phyloP scores from a whole-genome alignment of 2,329 filamentous ascomycete genomes.

The Neofusicoccum cordaticola region DNA sequence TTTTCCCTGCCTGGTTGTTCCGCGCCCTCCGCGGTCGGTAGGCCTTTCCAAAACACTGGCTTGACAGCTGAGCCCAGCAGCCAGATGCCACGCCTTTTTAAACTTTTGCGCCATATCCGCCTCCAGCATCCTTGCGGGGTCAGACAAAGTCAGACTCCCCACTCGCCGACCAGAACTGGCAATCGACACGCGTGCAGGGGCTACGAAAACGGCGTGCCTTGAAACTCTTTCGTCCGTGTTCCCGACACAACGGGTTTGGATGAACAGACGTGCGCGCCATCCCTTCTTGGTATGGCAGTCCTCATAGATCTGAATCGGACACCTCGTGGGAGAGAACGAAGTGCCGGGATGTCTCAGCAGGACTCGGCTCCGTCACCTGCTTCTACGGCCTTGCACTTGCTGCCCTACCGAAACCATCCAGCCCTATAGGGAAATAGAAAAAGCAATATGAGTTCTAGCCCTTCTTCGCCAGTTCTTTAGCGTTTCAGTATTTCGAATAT shows the following conservation, averaged over 20 bases:
- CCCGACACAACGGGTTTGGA: neutral
- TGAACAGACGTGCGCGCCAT: neutral
- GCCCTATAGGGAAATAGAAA: neutral
- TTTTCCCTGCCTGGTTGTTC: neutral
- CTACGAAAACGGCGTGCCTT: constrained; percentile 9
- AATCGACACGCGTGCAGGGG: neutral
- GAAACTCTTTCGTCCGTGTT: neutral
- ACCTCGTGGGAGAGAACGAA: neutral
- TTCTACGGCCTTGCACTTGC: neutral
- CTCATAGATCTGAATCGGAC: neutral
- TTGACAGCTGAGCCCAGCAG: neutral
- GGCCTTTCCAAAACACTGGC: constrained; percentile 5
- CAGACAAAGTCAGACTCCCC: neutral
- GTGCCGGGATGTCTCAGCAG: neutral
- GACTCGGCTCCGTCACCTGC: neutral
- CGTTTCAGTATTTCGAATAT: neutral
- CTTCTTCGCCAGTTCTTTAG: neutral
- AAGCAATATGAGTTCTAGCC: neutral
- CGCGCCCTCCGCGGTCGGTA: neutral
- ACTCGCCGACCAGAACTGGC: neutral
- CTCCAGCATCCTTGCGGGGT: neutral
- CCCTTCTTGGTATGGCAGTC: neutral
- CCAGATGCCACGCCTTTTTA: neutral
- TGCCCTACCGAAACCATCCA: neutral
- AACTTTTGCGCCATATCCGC: constrained; percentile 3